Base-by-base conservation (phyloP, 2,329 filamentous ascomycete genomes). In the Xylaria sp. region DNA sequence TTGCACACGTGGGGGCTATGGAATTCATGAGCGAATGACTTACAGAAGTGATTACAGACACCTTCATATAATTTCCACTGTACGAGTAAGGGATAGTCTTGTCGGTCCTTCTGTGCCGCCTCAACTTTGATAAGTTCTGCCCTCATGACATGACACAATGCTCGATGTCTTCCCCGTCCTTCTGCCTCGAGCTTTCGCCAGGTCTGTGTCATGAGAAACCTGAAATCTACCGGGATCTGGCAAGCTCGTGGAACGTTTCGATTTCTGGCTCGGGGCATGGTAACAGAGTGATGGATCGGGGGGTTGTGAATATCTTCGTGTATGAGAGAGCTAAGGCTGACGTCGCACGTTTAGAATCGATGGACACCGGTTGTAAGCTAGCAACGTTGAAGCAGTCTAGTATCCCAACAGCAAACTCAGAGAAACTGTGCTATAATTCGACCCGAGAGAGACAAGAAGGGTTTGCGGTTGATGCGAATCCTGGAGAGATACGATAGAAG, bases 11-110 rank as follows among this genome's bases (percentile, higher is more conserved):
- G 3, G 5, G 4, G 6, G 50, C 15, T 37, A 39, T 34, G 23
- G 54, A 18, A n/a, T 8, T 3, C 34, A 18, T 6, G 9, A 5
- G 39, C 18, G 15, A 12, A 41, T 7, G 6, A 56, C 61, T 50
- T 1, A 68, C 66, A 68, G 50, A 68, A 68, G 15, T 61, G 39
- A 31, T 68, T 65, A 23, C 56, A 65, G 23, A 65, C 18, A 5
- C 31, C 20, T 12, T 60, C 39, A 51, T 41, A 60, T 10, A 68
- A n/a, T 0, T 10, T 7, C 66, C 61, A 68, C 0, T 31, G 2
- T n/a, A 68, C 64, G 12, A 41, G 6, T 8, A 15, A n/a, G 8
- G 61, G 56, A 34, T 50, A 18, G 25, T 31, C 56, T 13, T 1
- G 1, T 13, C 41, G 52, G 3, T 10, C 20, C 13, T 3, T 23